Conservation (phyloP, 345 rosid genomes). For the Conringia planisiliqua region DNA sequence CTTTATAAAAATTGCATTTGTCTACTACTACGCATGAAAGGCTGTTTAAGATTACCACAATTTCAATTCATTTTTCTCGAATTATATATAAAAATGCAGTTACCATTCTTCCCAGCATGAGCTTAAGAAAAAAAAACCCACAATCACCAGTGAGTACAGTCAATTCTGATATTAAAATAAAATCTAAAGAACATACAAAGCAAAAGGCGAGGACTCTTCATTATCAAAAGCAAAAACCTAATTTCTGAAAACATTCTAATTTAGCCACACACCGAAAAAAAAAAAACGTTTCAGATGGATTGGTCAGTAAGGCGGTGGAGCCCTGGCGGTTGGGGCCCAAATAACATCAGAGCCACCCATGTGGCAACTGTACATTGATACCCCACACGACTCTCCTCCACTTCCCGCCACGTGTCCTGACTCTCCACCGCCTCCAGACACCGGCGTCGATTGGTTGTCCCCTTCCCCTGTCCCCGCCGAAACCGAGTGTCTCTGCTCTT, state of each 20-base stretch:
- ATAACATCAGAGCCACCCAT: constrained; percentile 58
- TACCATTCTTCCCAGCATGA: not conserved
- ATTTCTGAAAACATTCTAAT: not conserved
- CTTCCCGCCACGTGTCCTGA: constrained; percentile 43
- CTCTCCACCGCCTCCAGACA: constrained; percentile 57
- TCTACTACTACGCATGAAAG: too few species aligned
- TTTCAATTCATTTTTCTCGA: too few species aligned
- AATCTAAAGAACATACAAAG: not conserved
- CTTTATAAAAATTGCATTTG: too few species aligned
- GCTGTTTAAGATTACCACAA: too few species aligned
- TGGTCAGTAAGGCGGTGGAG: constrained; percentile 55
- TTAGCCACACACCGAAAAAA: not conserved
- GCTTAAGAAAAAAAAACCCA: not conserved
- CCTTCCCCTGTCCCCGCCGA: constrained; percentile 51
- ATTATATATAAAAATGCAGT: too few species aligned
- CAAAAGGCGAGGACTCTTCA: not conserved
- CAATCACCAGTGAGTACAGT: not conserved
- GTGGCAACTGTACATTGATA: constrained; percentile 63
- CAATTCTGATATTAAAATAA: not conserved
- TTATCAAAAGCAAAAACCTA: constrained; percentile 15
- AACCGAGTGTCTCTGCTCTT: constrained; percentile 40
- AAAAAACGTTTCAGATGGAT: not conserved
- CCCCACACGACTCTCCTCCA: constrained; percentile 52
- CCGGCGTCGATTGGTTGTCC: constrained; percentile 50
- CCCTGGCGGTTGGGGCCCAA: constrained; percentile 73